Base-by-base conservation (phyloP, 2,329 filamentous ascomycete species). In the Trichoderma koningii region DNA sequence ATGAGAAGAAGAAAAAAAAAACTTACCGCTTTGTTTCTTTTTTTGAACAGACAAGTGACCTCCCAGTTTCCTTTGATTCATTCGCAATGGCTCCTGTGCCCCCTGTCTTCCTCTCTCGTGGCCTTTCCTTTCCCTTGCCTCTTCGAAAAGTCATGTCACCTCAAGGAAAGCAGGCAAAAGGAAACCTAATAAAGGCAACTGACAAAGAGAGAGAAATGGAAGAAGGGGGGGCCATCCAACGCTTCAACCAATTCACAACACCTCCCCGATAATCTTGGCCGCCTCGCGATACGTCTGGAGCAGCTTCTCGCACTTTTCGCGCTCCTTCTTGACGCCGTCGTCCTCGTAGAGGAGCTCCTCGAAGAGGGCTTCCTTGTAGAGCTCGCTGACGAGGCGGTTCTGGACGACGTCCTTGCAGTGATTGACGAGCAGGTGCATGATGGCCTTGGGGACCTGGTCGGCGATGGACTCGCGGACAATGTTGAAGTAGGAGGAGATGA, bases 401-500 rank as follows among this genome's bases (percentile, higher is more conserved):
- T 99, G 95, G 38, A 99, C 93, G 14, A 94, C 94, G 70, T 99
- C 95, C 78, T 98, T 97, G 80, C 92, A 96, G 81, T 97, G 92
- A 79, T 99, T 99, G 75, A 99, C 95, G 41, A 99, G 86, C 53
- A 99, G 86, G 76, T 99, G 95, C 95, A 99, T 99, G 71, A 99
- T 90, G 5, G 95, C 95, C 81, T 99, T 99, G 70, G 95, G 95
- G 12, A 99, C 95, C 79, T 98, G 94, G 76, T 99, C 95, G 51
- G 94, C 94, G 72, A 97, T 97, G n/a, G 92, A 94, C 79, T 99
- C 95, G 68, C 95, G 91, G 53, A 99, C 95, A 73, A 99, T 99
- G 77, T 97, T 96, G 83, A 99, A 99, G 82, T 99, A 99, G 1
- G 93, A 97, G 38, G 92, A 96, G 76, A 99, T 99, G 64, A 99